Evolutionary conservation across 352 stramenopile genomes (phyloP).

Genomic region (Phytophthora lateralis): DNA sequence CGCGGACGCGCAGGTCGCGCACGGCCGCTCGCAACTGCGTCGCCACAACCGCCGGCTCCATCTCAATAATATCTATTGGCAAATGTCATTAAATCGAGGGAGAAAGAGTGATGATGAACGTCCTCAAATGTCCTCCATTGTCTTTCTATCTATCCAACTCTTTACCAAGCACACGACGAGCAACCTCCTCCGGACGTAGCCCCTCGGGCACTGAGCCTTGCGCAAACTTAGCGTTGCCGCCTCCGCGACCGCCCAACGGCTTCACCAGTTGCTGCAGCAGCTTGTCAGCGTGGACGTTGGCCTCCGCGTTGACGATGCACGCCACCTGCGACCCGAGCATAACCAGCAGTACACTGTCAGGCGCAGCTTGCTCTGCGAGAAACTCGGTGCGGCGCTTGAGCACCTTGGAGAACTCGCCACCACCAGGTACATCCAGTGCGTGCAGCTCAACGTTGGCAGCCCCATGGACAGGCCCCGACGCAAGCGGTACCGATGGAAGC

Average conservation of each 20-base stretch:
- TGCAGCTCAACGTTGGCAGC: slow-evolving; percentile 44
- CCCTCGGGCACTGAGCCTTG: slow-evolving; percentile 51
- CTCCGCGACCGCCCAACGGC: slow-evolving; percentile 54
- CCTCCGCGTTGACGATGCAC: slow-evolving; percentile 44
- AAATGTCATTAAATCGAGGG: slow-evolving; percentile 4
- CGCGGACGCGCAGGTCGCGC: slow-evolving; percentile 54
- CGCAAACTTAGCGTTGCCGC: slow-evolving; percentile 64
- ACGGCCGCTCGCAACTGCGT: slow-evolving; percentile 58
- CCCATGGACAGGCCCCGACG: slow-evolving; percentile 30
- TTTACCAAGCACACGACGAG: slow-evolving; percentile 24
- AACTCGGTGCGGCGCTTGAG: slow-evolving; percentile 70
- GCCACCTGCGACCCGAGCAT: slow-evolving; percentile 55
- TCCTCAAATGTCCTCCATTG: not conserved
- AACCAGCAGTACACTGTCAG: slow-evolving; percentile 52
- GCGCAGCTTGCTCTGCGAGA: slow-evolving; percentile 34
- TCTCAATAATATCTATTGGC: slow-evolving; percentile 7
- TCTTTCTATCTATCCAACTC: slow-evolving; percentile 10
- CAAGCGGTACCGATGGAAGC: slow-evolving; percentile 44
- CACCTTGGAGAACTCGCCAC: slow-evolving; percentile 53
- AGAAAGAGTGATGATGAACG: slow-evolving; percentile 2
- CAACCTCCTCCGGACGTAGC: slow-evolving; percentile 28
- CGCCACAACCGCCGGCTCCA: slow-evolving; percentile 31
- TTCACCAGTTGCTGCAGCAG: slow-evolving; percentile 62
- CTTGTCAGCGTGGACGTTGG: slow-evolving; percentile 54
- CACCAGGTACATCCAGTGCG: slow-evolving; percentile 20